Conservation (phyloP, 78 protist species). For the Paratrimastix pyriformis region DNA sequence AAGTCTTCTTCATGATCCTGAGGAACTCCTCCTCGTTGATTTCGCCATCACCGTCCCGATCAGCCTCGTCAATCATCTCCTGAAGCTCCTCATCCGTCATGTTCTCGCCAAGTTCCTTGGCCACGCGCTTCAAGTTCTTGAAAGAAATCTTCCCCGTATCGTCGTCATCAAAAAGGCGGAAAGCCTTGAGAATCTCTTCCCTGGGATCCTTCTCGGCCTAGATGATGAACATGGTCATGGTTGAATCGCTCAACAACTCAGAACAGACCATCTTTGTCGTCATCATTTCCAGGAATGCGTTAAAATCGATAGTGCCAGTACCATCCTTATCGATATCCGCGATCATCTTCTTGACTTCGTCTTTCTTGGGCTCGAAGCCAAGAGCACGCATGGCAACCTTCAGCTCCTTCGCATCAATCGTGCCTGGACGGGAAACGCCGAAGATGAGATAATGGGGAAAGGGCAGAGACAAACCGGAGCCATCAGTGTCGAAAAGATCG, state of each 20-base stretch:
- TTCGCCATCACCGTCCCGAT: slow-evolving; percentile 74
- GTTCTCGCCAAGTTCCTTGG: slow-evolving; percentile 62
- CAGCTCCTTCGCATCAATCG: slow-evolving; percentile 82
- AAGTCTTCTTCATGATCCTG: slow-evolving; percentile 74
- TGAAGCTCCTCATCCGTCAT: slow-evolving; percentile 81
- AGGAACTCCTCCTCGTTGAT: slow-evolving; percentile 72
- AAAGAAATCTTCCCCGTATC: slow-evolving; percentile 52
- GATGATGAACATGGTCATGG: background rate
- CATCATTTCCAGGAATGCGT: slow-evolving; percentile 78
- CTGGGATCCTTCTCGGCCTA: slow-evolving; percentile 52
- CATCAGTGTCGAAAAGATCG: slow-evolving; percentile 71
- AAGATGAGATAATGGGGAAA: background rate
- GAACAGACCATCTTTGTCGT: slow-evolving; percentile 64
- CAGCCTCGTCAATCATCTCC: slow-evolving; percentile 88
- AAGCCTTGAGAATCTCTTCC: slow-evolving; percentile 61
- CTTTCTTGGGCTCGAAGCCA: slow-evolving; percentile 86
- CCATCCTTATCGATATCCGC: slow-evolving; percentile 72
- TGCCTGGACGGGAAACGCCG: slow-evolving; percentile 39
- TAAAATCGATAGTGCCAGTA: slow-evolving; percentile 67
- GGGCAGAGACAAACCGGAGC: slow-evolving; percentile 22
- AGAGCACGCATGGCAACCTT: slow-evolving; percentile 90
- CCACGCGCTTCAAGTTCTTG: slow-evolving; percentile 44
- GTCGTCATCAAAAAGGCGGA: slow-evolving; percentile 63
- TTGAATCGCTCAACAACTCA: background rate
- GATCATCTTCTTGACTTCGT: slow-evolving; percentile 69